Conservation (phyloP, 192 early-diverging fungal genomes). For the Gonapodya prolifera region DNA sequence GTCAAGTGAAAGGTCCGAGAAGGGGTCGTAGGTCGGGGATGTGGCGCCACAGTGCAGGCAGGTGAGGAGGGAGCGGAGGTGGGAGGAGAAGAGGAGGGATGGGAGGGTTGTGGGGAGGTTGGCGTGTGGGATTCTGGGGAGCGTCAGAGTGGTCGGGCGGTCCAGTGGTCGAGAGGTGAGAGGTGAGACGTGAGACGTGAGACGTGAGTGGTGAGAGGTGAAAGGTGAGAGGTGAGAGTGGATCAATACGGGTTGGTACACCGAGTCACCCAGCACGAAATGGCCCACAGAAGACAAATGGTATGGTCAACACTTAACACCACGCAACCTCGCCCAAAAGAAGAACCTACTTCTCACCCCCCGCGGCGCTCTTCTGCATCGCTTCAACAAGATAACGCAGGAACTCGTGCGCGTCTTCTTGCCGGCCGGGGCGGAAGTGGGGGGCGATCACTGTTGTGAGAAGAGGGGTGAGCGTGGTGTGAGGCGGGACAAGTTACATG, state of each 20-base stretch:
- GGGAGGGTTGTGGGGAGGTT: not conserved
- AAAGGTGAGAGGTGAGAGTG: too few relatives aligned
- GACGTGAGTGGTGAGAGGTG: too few relatives aligned
- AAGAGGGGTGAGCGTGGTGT: too few relatives aligned
- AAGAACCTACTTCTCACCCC: constrained; percentile 29
- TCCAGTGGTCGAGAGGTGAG: too few relatives aligned
- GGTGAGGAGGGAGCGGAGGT: constrained; percentile 60
- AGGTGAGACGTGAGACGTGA: too few relatives aligned
- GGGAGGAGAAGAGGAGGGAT: constrained; percentile 74
- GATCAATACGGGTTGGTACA: too few relatives aligned
- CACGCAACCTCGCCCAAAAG: constrained; percentile 19
- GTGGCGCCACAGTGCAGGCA: constrained; percentile 57
- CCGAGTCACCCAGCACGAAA: too few relatives aligned
- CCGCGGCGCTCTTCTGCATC: constrained; percentile 50
- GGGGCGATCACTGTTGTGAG: constrained; percentile 57
- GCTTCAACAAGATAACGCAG: constrained; percentile 54
- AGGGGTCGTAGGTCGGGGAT: constrained; percentile 65
- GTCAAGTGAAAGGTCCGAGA: constrained; percentile 68
- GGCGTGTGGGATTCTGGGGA: not conserved
- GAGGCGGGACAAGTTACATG: too few relatives aligned
- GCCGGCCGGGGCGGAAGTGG: constrained; percentile 62
- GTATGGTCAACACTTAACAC: too few relatives aligned
- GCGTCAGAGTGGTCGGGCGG: too few relatives aligned
- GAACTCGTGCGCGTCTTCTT: constrained; percentile 89
- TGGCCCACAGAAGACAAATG: too few relatives aligned